phyloP scores from a whole-genome alignment of 371 early-diverging fungal species.

The Apophysomyces elegans region DNA sequence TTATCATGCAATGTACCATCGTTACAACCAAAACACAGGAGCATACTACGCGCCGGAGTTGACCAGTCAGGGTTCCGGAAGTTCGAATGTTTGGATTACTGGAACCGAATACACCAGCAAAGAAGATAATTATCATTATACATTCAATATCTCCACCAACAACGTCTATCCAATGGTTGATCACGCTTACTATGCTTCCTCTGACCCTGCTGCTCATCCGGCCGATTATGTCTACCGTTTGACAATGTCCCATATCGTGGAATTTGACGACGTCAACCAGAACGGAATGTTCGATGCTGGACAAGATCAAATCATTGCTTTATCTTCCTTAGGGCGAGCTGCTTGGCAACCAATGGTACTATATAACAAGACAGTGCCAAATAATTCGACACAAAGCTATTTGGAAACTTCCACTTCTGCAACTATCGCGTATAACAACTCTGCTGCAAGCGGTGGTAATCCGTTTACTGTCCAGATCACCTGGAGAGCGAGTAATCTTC shows the following conservation, averaged over 20 bases:
- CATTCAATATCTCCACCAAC: conserved; percentile 38
- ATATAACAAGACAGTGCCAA: conserved; percentile 37
- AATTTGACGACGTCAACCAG: conserved; percentile 48
- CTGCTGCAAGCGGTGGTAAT: conserved; percentile 2
- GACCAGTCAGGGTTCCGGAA: conserved; percentile 27
- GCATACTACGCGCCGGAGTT: conserved; percentile 54
- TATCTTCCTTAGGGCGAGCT: conserved; percentile 30
- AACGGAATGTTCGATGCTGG: conserved; percentile 47
- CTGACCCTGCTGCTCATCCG: conserved; percentile 36
- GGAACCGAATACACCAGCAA: conserved; percentile 42
- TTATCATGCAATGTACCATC: conserved; percentile 39
- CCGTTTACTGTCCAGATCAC: conserved; percentile 32
- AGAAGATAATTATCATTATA: conserved; percentile 38
- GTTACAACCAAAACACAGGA: conserved; percentile 44
- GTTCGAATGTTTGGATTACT: conserved; percentile 37
- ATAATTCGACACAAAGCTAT: conserved; percentile 31
- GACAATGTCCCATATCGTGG: conserved; percentile 39
- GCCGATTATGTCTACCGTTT: conserved; percentile 48
- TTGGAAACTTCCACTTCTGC: conserved; percentile 35
- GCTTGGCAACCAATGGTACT: conserved; percentile 42
- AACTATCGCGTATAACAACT: conserved; percentile 27
- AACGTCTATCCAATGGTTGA: conserved; percentile 39
- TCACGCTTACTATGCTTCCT: conserved; percentile 44
- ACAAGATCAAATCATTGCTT: conserved; percentile 31
- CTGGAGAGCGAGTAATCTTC: conserved; percentile 41